Conservation (phyloP, 345 rosid species). For the Eutrema heterophyllum region DNA sequence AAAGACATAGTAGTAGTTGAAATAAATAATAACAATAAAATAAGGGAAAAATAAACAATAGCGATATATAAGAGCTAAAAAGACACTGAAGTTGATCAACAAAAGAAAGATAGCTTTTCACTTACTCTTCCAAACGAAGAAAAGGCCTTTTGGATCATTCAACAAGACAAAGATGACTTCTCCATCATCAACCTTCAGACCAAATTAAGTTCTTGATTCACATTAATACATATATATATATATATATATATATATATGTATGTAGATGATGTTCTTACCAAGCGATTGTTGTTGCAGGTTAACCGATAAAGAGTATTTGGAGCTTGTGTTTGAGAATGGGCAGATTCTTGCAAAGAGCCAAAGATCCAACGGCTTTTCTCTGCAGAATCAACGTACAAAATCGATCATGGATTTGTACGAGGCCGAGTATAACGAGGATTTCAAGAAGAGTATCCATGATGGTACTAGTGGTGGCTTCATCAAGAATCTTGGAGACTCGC, state of each 20-base stretch:
- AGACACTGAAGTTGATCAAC: slow-evolving; percentile 9
- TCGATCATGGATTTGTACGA: slow-evolving; percentile 29
- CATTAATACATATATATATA: not conserved
- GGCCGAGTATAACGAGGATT: slow-evolving; percentile 29
- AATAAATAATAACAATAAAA: not conserved
- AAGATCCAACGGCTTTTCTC: slow-evolving; percentile 6
- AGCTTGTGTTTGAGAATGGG: slow-evolving; percentile 33
- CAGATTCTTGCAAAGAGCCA: slow-evolving; percentile 25
- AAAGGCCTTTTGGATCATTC: not conserved
- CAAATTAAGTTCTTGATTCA: slow-evolving; percentile 27
- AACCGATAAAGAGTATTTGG: slow-evolving; percentile 25
- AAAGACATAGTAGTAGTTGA: not conserved
- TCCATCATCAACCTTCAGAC: slow-evolving; percentile 19
- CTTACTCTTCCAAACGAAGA: not conserved
- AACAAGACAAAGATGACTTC: slow-evolving; percentile 22
- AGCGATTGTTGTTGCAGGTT: slow-evolving; percentile 21
- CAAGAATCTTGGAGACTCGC: slow-evolving; percentile 14
- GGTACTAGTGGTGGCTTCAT: not conserved
- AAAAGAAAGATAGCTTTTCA: slow-evolving; percentile 16
- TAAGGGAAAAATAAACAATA: not conserved
- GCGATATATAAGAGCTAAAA: slow-evolving; percentile 5
- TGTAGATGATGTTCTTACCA: slow-evolving; percentile 22
- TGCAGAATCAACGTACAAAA: slow-evolving; percentile 20
- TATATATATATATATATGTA: not conserved
- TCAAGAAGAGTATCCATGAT: slow-evolving; percentile 8